Conservation (phyloP, 805 yeast species). For the Myxozyma neglecta region DNA sequence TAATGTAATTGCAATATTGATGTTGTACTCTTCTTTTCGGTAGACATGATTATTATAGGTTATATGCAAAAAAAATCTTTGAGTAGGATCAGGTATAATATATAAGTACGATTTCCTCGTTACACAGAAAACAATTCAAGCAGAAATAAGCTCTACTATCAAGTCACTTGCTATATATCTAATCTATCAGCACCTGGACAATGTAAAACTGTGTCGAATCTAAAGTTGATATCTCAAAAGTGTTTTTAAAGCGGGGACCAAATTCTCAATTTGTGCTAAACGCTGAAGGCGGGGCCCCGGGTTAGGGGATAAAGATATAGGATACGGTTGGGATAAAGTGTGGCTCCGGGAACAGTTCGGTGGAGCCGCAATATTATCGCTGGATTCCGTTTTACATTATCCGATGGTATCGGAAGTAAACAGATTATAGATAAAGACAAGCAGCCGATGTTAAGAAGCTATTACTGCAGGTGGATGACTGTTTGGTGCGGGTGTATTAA, state of each 20-base stretch:
- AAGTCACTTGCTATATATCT: neutral
- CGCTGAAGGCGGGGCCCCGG: constrained; percentile 2
- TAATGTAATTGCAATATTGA: neutral
- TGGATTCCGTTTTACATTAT: neutral
- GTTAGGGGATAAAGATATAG: neutral
- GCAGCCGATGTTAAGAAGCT: too few relatives aligned
- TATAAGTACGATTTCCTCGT: too few relatives aligned
- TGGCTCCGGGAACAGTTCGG: neutral
- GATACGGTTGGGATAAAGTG: neutral
- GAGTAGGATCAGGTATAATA: neutral
- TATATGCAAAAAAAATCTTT: too few relatives aligned
- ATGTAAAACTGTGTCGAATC: too few relatives aligned
- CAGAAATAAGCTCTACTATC: too few relatives aligned
- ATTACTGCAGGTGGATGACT: too few relatives aligned
- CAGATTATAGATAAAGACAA: too few relatives aligned
- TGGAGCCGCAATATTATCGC: neutral
- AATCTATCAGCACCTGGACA: too few relatives aligned
- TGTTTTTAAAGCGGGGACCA: neutral
- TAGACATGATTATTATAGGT: constrained; percentile 9
- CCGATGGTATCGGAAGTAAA: neutral
- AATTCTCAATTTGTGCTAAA: neutral
- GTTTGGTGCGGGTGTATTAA: too few relatives aligned
- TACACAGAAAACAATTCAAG: too few relatives aligned
- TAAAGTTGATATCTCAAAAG: neutral
- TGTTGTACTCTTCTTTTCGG: constrained; percentile 21